phyloP scores from a whole-genome alignment of 805 yeast species.

The Candida sithepensis region DNA sequence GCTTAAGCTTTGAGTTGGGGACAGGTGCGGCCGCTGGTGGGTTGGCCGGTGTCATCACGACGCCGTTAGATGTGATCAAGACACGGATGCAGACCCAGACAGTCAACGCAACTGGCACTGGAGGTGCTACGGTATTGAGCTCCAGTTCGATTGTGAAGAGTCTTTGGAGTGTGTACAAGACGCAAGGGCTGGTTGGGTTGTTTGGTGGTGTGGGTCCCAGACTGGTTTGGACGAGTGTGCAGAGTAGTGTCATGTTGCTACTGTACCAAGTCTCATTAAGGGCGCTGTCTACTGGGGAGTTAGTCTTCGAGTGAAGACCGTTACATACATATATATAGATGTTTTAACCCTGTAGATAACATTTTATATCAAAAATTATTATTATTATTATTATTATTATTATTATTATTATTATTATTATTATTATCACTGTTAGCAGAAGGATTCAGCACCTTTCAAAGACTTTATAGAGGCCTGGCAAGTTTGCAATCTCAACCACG shows the following conservation, averaged over 20 bases:
- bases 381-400: too few relatives aligned
- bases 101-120: slow-evolving; percentile 8
- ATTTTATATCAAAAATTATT: too few relatives aligned
- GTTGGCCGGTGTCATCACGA: slow-evolving; percentile 80
- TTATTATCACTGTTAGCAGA: too few relatives aligned
- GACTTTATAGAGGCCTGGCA: slow-evolving; percentile 87
- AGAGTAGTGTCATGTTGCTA: slow-evolving; percentile 89
- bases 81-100: slow-evolving; percentile 90
- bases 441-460: slow-evolving; percentile 85
- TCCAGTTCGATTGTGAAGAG: slow-evolving; percentile 50
- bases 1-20: slow-evolving; percentile 58
- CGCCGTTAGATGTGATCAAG: slow-evolving; percentile 89
- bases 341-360: neutral
- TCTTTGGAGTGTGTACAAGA: slow-evolving; percentile 51
- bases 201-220: slow-evolving; percentile 97
- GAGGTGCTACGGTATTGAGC: slow-evolving; percentile 12
- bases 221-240: slow-evolving; percentile 93
- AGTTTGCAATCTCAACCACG: slow-evolving; percentile 80
- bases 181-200: slow-evolving; percentile 76
- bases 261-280: slow-evolving; percentile 77
- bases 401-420: too few relatives aligned
- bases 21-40: slow-evolving; percentile 98
- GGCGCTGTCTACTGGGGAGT: slow-evolving; percentile 33
- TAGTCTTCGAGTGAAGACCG: slow-evolving; percentile 7
- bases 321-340: neutral